Percentiles rank a stretch among this genome's conserved stretches.
phyloP scores from a whole-genome alignment of 2,329 filamentous ascomycete species.

The Fusarium sp. region DNA sequence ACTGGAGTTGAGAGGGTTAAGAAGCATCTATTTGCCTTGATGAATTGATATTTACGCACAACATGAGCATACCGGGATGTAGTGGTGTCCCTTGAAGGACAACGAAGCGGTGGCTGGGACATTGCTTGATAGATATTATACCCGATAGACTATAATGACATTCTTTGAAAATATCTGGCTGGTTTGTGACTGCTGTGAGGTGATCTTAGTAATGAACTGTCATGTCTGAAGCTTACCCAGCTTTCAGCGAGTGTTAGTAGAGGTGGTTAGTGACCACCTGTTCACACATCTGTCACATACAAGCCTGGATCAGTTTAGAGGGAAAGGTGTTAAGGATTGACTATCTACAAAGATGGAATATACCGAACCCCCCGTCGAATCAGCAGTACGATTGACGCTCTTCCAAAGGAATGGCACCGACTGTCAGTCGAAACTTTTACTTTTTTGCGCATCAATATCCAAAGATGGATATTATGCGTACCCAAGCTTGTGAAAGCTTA shows the following conservation, averaged over 20 bases:
- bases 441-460: background rate
- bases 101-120: conserved; percentile 8
- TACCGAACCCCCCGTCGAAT: conserved; percentile 29
- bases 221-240: background rate
- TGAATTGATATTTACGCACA: background rate
- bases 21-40: background rate
- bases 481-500: background rate
- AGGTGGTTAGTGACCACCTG: too few relatives aligned
- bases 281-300: background rate
- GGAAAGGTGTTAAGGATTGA: conserved; percentile 35
- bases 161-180: background rate
- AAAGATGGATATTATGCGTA: background rate
- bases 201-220: too few relatives aligned
- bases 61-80: background rate
- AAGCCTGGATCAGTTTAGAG: background rate
- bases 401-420: background rate
- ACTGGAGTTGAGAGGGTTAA: conserved; percentile 48
- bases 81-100: background rate
- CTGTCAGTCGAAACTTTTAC: conserved; percentile 2
- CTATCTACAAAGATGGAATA: conserved; percentile 33
- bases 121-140: conserved; percentile 11
- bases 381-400: background rate
- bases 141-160: conserved; percentile 9
- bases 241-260: background rate
- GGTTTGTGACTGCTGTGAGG: background rate